A percentile compares a stretch with the other conserved stretches of the same genome.
phyloP scores from a whole-genome alignment of 805 yeast genomes.

The Kluyveromyces aestuarii region DNA sequence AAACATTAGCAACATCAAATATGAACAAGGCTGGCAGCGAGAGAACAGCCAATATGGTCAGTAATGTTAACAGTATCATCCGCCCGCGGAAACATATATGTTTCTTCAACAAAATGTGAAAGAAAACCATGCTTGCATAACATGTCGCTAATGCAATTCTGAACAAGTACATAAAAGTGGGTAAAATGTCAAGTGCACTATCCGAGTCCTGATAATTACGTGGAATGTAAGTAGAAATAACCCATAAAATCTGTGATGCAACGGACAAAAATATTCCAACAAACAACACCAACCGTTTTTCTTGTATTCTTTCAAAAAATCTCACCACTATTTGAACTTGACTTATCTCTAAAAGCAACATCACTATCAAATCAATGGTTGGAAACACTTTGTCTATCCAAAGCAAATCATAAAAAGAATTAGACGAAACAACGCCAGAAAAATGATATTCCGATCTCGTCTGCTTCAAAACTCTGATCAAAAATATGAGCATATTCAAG shows the following conservation, averaged over 20 bases:
- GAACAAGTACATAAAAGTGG: slow-evolving; percentile 66
- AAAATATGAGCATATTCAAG: slow-evolving; percentile 42
- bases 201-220: slow-evolving; percentile 13
- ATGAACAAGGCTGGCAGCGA: slow-evolving; percentile 62
- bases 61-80: slow-evolving; percentile 46
- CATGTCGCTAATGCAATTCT: slow-evolving; percentile 63
- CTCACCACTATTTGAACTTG: slow-evolving; percentile 68
- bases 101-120: slow-evolving; percentile 44
- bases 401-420: slow-evolving; percentile 27
- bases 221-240: slow-evolving; percentile 43
- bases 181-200: slow-evolving; percentile 44
- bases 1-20: slow-evolving; percentile 65
- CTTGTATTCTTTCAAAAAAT: slow-evolving; percentile 56
- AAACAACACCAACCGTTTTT: slow-evolving; percentile 52
- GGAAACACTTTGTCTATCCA: slow-evolving; percentile 38
- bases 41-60: slow-evolving; percentile 47
- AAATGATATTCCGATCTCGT: slow-evolving; percentile 39
- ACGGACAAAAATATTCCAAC: slow-evolving; percentile 47
- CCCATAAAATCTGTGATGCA: slow-evolving; percentile 62
- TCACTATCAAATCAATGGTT: slow-evolving; percentile 48
- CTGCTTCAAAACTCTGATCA: slow-evolving; percentile 38
- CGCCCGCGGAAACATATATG: slow-evolving; percentile 39
- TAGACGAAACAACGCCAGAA: slow-evolving; percentile 26
- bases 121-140: slow-evolving; percentile 55
- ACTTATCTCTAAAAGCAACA: slow-evolving; percentile 49